Evolutionary conservation across 331 rosid species (phyloP).

Genomic region (Prunus yedoensis): DNA sequence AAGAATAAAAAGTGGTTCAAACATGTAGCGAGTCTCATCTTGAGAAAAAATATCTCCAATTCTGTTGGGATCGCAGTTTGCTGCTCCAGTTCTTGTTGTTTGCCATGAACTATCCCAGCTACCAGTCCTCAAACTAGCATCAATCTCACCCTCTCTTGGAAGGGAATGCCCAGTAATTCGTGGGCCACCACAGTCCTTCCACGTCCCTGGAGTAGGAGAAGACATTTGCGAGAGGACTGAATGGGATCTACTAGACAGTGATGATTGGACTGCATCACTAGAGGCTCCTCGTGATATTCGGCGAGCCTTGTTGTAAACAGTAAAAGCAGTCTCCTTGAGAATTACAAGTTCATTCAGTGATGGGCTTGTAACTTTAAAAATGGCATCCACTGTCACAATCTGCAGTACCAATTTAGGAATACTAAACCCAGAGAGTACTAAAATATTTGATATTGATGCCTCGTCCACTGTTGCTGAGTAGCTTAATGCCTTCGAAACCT

Average conservation of each 20-base stretch:
- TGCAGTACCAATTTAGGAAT: constrained; percentile 88
- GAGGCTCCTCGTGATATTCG: constrained; percentile 81
- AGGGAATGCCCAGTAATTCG: constrained; percentile 84
- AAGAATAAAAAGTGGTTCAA: constrained; percentile 94
- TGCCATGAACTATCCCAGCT: constrained; percentile 97
- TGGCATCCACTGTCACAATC: constrained; percentile 91
- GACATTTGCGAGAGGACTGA: constrained; percentile 79
- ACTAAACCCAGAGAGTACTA: constrained; percentile 81
- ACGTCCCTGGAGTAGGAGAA: constrained; percentile 82
- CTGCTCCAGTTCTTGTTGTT: constrained; percentile 68
- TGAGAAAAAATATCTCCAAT: constrained; percentile 62
- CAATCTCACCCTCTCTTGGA: constrained; percentile 96
- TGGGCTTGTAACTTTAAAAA: constrained; percentile 92
- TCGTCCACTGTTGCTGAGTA: constrained; percentile 91
- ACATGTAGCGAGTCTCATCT: constrained; percentile 86
- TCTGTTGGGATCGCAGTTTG: constrained; percentile 76
- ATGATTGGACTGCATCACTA: constrained; percentile 57
- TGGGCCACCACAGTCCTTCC: constrained; percentile 94
- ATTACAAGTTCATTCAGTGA: constrained; percentile 77
- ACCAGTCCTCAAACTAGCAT: constrained; percentile 83
- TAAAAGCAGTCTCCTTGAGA: constrained; percentile 92
- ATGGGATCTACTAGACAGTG: constrained; percentile 69
- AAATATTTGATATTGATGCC: constrained; percentile 79
- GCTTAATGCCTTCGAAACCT: constrained; percentile 86
- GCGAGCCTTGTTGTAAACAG: constrained; percentile 93